phyloP scores from a whole-genome alignment of 179 eudicot species.

The Patellifolia procumbens region DNA sequence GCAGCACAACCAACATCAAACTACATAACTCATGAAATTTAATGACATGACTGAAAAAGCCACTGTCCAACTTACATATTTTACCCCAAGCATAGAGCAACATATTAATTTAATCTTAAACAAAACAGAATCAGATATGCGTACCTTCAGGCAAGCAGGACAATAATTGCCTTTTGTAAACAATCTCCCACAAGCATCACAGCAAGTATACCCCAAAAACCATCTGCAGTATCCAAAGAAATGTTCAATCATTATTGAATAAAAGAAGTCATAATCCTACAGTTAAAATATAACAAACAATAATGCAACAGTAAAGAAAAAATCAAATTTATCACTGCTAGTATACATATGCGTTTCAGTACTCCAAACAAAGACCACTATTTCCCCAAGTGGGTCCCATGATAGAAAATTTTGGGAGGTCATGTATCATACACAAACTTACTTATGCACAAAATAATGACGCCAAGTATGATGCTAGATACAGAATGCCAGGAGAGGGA shows the following conservation, averaged over 20 bases:
- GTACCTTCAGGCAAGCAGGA: slow-evolving; percentile 96
- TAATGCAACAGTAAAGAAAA: background rate
- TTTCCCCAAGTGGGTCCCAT: background rate
- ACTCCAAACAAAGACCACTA: slow-evolving; percentile 9
- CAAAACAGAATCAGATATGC: background rate
- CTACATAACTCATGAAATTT: background rate
- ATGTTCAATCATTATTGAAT: background rate
- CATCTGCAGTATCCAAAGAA: slow-evolving; percentile 56
- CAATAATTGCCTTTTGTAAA: slow-evolving; percentile 94
- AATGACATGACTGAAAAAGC: background rate
- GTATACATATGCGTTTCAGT: background rate
- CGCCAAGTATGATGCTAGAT: background rate
- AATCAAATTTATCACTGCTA: background rate
- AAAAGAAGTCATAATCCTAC: background rate
- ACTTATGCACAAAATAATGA: background rate
- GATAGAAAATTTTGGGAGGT: background rate
- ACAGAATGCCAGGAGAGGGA: background rate
- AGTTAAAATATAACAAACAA: background rate
- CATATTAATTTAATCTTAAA: background rate
- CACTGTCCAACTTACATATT: background rate
- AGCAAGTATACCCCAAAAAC: slow-evolving; percentile 94
- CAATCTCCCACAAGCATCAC: slow-evolving; percentile 99
- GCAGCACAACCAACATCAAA: slow-evolving; percentile 2
- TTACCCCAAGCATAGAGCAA: background rate
- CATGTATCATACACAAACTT: background rate